phyloP scores from a whole-genome alignment of 768 basidiomycete species.

The Termitomyces sp. region DNA sequence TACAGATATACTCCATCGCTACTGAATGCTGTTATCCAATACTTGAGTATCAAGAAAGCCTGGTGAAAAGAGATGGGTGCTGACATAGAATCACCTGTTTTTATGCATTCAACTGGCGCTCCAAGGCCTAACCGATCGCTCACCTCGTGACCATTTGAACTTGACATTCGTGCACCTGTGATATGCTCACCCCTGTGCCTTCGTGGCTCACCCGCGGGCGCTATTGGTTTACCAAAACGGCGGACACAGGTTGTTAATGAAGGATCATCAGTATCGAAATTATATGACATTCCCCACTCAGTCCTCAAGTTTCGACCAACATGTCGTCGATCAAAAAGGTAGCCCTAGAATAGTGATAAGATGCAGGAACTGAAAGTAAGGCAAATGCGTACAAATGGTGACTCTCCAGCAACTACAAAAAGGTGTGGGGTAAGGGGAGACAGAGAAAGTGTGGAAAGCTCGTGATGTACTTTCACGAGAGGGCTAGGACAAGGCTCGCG shows the following conservation, averaged over 20 bases:
- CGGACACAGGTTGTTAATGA: constrained; percentile 72
- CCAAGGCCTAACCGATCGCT: constrained; percentile 5
- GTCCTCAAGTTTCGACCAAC: constrained; percentile 51
- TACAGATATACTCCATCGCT: constrained; percentile 69
- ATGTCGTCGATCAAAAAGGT: constrained; percentile 80
- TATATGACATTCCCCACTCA: constrained; percentile 62
- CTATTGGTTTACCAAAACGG: constrained; percentile 55
- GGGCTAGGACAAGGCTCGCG: constrained; percentile 59
- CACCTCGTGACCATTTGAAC: constrained; percentile 72
- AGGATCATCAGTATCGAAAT: constrained; percentile 29
- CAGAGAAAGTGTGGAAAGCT: constrained; percentile 67
- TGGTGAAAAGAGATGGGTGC: constrained; percentile 17
- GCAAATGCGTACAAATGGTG: constrained; percentile 54
- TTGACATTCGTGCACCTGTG: constrained; percentile 70
- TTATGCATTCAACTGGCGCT: background rate
- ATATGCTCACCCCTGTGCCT: constrained; percentile 49
- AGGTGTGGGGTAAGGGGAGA: constrained; percentile 80
- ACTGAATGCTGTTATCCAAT: constrained; percentile 51
- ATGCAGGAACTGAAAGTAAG: background rate
- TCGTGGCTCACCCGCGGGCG: constrained; percentile 20
- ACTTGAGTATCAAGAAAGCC: constrained; percentile 3
- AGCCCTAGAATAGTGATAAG: constrained; percentile 42
- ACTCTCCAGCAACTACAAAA: constrained; percentile 80
- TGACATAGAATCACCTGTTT: constrained; percentile 58
- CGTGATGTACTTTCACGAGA: constrained; percentile 56